Conservation (phyloP, 495 filamentous ascomycete species). For the Aspergillus egyptiacus region DNA sequence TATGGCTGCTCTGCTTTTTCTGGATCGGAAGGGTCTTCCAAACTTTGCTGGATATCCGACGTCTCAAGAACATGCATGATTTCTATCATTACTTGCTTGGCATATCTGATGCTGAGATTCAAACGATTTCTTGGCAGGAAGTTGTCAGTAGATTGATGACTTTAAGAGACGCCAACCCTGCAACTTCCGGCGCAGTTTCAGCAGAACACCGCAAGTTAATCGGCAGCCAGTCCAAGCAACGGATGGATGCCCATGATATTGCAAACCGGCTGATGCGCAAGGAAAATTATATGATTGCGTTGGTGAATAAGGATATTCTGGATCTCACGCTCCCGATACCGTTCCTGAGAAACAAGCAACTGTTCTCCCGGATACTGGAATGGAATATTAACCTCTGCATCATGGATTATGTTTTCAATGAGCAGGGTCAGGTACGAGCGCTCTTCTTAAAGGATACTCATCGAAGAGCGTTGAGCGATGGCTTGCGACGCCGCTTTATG, state of each 20-base stretch:
- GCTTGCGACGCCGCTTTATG: conserved; percentile 66
- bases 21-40: conserved; percentile 76
- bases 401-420: conserved; percentile 90
- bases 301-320: conserved; percentile 93
- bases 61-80: conserved; percentile 72
- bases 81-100: conserved; percentile 84
- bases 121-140: conserved; percentile 94
- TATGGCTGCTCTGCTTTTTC: conserved; percentile 86
- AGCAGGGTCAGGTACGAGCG: conserved; percentile 73
- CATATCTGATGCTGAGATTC: conserved; percentile 86
- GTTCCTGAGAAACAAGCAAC: conserved; percentile 67
- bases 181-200: conserved; percentile 64
- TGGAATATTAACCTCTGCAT: conserved; percentile 87
- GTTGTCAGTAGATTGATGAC: conserved; percentile 85
- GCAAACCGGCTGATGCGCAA: conserved; percentile 94
- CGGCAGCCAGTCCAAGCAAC: conserved; percentile 84
- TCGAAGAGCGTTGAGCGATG: conserved; percentile 68
- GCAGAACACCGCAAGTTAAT: conserved; percentile 60
- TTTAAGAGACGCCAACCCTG: conserved; percentile 78
- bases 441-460: conserved; percentile 78
- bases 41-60: conserved; percentile 66
- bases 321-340: conserved; percentile 82
- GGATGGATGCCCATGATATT: conserved; percentile 94
- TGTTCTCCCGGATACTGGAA: conserved; percentile 76
- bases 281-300: conserved; percentile 92